Base-by-base conservation (phyloP, 208 protist species). In the Trypanosoma melophagium region DNA sequence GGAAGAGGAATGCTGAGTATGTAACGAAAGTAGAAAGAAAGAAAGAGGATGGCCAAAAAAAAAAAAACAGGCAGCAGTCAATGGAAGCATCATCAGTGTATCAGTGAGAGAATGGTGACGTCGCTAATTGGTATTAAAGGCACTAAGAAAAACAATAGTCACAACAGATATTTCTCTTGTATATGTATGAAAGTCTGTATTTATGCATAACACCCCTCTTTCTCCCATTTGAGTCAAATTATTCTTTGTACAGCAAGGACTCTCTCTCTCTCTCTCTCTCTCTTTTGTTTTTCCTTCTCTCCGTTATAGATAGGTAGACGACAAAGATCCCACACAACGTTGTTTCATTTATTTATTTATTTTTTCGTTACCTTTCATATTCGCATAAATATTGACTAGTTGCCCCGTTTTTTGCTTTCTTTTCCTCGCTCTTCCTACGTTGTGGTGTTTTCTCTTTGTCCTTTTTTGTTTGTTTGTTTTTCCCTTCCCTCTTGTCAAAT, bases 51-150 rank as follows among this genome's bases (percentile, higher is more conserved):
- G 7, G 25, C 5, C 60, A 38, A 21, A 61, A 42, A 56, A 63
- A 63, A 71, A 66, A 63, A 21, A 47, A 41, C 19, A 69, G 21
- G 35, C 19, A 50, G 50, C n/a, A 44, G n/a, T 50, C 56, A 50
- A 51, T 59, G 44, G 19, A 12, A 40, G 28, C 28, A 35, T 35
- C 28, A 35, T 35, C 28, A 35, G 28, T 35, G 28, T 35, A 35
- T 5, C 28, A 50, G 38, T 21, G 59, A 47, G 59, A 47, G 19
- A 45, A 21, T 10, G n/a, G 54, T 19, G 17, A 41, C 24, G 8
- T 35, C 28, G 5, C 28, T 5, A 35, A 5, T 35, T 5, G 5
- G 28, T 35, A 35, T 1, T 5, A 5, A 35, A 35, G 28, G 28
- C 5, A 35, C 28, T 35, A 35, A 35, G 28, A 35, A 5, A 35